Conservation (phyloP, 2,329 filamentous ascomycete species). For the Trichoderma asperellum region DNA sequence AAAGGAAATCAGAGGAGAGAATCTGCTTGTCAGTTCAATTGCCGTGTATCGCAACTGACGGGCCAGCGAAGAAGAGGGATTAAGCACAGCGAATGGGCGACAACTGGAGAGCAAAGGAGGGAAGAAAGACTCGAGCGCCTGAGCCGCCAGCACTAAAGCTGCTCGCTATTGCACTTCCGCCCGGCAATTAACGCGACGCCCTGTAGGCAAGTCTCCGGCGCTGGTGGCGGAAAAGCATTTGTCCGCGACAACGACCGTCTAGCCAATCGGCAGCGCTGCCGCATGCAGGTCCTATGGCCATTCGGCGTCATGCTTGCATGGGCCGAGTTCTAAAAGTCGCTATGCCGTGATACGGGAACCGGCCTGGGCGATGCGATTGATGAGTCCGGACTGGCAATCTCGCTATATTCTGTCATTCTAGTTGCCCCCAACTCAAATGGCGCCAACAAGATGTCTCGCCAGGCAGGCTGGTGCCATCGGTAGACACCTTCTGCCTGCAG, state of each 20-base stretch:
- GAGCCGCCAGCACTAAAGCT: conserved; percentile 16
- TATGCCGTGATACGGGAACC: background rate
- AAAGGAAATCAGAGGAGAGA: too few relatives aligned
- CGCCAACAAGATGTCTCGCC: conserved; percentile 31
- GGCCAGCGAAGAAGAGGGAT: background rate
- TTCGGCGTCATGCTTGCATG: conserved; percentile 25
- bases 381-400: background rate
- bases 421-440: conserved; percentile 28
- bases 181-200: conserved; percentile 25
- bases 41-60: background rate
- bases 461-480: conserved; percentile 25
- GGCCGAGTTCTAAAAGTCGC: conserved; percentile 18
- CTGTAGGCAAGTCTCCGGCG: background rate
- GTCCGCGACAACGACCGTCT: background rate
- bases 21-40: background rate
- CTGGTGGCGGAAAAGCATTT: conserved; percentile 16
- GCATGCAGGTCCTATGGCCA: background rate
- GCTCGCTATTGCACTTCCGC: conserved; percentile 15
- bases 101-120: background rate
- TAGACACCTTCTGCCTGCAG: conserved; percentile 25
- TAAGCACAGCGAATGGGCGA: conserved; percentile 9
- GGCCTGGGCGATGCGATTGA: background rate
- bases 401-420: background rate
- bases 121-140: conserved; percentile 4
- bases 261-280: conserved; percentile 27